These are phyloP conservation scores for Alloteropsis semialata DNA, from an alignment of 176 grass and related monocot species.

Conservation along the genomic window DNA sequence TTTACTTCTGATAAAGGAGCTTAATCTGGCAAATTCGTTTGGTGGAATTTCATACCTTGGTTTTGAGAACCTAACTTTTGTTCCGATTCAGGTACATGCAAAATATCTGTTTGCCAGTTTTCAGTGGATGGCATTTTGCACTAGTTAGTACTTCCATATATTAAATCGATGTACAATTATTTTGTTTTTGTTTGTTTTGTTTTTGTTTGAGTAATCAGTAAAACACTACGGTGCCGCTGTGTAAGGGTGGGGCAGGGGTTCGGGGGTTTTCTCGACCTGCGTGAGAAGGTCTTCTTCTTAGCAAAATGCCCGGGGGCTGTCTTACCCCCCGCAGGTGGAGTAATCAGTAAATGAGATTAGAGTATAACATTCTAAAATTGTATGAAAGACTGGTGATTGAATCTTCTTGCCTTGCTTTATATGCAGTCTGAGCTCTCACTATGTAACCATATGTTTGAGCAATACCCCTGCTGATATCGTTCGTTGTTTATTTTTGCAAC, in stretches of 20 bases:
- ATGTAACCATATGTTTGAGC: not conserved
- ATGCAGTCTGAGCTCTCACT: not conserved
- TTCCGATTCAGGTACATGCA: constrained; percentile 83
- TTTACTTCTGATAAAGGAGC: constrained; percentile 79
- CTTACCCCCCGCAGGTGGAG: too few species aligned
- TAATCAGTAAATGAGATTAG: not conserved
- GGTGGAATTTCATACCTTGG: constrained; percentile 83
- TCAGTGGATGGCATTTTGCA: not conserved
- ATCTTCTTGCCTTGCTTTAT: not conserved
- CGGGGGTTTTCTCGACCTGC: too few species aligned
- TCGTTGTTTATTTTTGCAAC: not conserved
- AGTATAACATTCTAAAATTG: not conserved
- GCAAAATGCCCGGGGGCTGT: too few species aligned
- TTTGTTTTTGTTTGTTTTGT: not conserved
- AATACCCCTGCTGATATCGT: constrained; percentile 9
- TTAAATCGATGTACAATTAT: not conserved
- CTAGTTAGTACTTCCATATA: not conserved
- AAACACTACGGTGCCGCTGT: too few species aligned
- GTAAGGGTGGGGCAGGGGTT: too few species aligned
- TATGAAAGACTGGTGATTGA: not conserved
- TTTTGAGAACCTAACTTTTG: constrained; percentile 97
- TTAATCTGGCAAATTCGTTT: constrained; percentile 71
- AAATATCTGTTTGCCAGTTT: constrained; percentile 24
- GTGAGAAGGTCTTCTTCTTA: too few species aligned
- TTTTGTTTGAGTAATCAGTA: not conserved